These are phyloP conservation scores for Pseudogymnoascus sp. DNA, from an alignment of 2,329 filamentous ascomycete species.

Conservation along the genomic window DNA sequence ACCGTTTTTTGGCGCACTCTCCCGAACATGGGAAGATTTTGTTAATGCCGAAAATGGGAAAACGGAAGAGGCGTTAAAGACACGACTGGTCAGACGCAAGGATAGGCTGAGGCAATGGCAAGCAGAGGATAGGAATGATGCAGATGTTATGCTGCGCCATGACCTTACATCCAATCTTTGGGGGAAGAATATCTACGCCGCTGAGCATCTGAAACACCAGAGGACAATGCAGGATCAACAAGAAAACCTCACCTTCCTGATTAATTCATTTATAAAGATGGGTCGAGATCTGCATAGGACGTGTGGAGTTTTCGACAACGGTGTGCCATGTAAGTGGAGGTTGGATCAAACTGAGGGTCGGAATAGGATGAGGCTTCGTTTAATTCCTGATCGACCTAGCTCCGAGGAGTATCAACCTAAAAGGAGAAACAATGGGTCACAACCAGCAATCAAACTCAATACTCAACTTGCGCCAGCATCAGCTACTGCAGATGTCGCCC, in stretches of 20 bases:
- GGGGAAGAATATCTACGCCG: slow-evolving; percentile 91
- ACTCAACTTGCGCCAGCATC: slow-evolving; percentile 15
- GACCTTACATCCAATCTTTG: slow-evolving; percentile 81
- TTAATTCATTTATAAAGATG: slow-evolving; percentile 68
- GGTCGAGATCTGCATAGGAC: slow-evolving; percentile 70
- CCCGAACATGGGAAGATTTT: slow-evolving; percentile 81
- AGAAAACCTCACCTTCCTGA: slow-evolving; percentile 74
- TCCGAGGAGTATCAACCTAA: slow-evolving; percentile 79
- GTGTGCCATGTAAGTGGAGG: slow-evolving; percentile 67
- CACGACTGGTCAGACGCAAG: slow-evolving; percentile 63
- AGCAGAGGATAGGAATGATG: slow-evolving; percentile 55
- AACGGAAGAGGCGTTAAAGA: slow-evolving; percentile 66
- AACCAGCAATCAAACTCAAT: slow-evolving; percentile 31
- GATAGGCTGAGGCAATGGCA: slow-evolving; percentile 80
- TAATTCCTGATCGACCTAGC: slow-evolving; percentile 67
- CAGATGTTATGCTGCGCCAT: slow-evolving; percentile 70
- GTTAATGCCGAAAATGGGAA: slow-evolving; percentile 72
- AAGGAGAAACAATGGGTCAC: slow-evolving; percentile 48
- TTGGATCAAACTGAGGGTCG: slow-evolving; percentile 92
- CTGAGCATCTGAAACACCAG: slow-evolving; percentile 88
- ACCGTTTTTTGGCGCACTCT: slow-evolving; percentile 74
- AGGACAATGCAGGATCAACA: slow-evolving; percentile 85
- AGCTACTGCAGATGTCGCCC: slow-evolving; percentile 6
- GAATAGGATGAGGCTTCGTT: slow-evolving; percentile 85
- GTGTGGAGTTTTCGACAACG: slow-evolving; percentile 69